Conservation (phyloP, 352 stramenopile genomes). For the Pythium rhizo-oryzae region DNA sequence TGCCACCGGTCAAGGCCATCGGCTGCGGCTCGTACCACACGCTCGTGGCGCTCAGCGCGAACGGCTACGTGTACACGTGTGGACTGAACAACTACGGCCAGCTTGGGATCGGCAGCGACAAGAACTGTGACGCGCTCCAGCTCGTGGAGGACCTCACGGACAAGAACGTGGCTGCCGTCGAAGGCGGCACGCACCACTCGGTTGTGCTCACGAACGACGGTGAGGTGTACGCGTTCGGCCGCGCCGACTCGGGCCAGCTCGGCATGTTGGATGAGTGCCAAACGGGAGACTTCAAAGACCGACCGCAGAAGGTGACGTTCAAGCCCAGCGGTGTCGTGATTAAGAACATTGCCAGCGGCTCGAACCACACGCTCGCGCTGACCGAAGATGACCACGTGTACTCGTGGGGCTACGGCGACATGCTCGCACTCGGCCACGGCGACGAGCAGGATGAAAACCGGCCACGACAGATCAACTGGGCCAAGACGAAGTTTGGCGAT, state of each 20-base stretch:
- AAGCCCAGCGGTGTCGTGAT: slow-evolving; percentile 36
- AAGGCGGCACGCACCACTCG: slow-evolving; percentile 92
- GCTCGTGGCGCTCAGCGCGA: slow-evolving; percentile 62
- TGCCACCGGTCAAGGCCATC: slow-evolving; percentile 77
- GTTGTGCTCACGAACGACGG: slow-evolving; percentile 90
- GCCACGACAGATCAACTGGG: slow-evolving; percentile 66
- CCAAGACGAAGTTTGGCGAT: slow-evolving; percentile 67
- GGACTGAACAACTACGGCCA: slow-evolving; percentile 98
- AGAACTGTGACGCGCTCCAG: slow-evolving; percentile 66
- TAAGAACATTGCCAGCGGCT: slow-evolving; percentile 68
- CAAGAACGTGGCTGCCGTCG: slow-evolving; percentile 76
- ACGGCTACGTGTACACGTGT: slow-evolving; percentile 88
- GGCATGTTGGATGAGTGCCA: slow-evolving; percentile 77
- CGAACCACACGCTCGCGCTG: slow-evolving; percentile 88
- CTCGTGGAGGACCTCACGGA: slow-evolving; percentile 73
- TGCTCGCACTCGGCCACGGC: slow-evolving; percentile 89
- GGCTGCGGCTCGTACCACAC: slow-evolving; percentile 91
- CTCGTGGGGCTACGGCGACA: slow-evolving; percentile 94
- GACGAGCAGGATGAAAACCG: slow-evolving; percentile 79
- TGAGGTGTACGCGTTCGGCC: slow-evolving; percentile 92
- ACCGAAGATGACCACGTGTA: slow-evolving; percentile 79
- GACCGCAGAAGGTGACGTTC: slow-evolving; percentile 73
- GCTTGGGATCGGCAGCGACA: slow-evolving; percentile 91
- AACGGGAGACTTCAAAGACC: slow-evolving; percentile 82
- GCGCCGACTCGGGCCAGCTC: slow-evolving; percentile 94